Evolutionary conservation across 148 eudicot species (phyloP).

Genomic region (Rhododendron ovatum): DNA sequence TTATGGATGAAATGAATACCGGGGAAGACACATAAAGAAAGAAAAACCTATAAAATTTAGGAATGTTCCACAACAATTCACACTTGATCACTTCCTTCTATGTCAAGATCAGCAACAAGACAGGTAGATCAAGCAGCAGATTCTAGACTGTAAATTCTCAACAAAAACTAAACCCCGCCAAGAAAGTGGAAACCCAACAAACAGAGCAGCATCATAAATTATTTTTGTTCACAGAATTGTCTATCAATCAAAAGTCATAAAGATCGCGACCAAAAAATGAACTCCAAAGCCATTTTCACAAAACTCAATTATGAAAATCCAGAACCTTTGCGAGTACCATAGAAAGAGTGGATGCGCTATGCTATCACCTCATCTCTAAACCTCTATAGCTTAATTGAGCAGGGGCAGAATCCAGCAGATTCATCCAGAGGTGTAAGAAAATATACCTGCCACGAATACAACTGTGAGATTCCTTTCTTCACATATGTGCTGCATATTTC

Average conservation of each 20-base stretch:
- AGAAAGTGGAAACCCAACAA: neutral
- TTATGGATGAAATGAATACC: neutral
- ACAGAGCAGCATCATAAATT: neutral
- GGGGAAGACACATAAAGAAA: neutral
- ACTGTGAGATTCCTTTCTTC: slow-evolving; percentile 66
- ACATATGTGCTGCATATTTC: slow-evolving; percentile 65
- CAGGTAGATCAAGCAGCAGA: neutral
- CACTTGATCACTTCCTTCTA: neutral
- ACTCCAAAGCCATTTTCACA: neutral
- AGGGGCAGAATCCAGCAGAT: neutral
- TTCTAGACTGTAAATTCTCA: slow-evolving; percentile 3
- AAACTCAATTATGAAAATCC: slow-evolving; percentile 1
- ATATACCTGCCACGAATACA: slow-evolving; percentile 92
- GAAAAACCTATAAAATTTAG: neutral
- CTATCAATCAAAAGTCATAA: neutral
- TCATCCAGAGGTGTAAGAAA: slow-evolving; percentile 3
- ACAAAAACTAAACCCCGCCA: neutral
- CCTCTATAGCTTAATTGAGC: neutral
- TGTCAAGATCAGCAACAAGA: neutral
- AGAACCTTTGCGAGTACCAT: neutral
- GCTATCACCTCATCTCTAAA: neutral
- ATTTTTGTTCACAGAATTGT: neutral
- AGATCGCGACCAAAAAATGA: neutral
- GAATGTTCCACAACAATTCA: neutral
- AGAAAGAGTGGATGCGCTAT: neutral